Evolutionary conservation across 768 basidiomycete genomes (phyloP).

Genomic region (Suillus luteus): DNA sequence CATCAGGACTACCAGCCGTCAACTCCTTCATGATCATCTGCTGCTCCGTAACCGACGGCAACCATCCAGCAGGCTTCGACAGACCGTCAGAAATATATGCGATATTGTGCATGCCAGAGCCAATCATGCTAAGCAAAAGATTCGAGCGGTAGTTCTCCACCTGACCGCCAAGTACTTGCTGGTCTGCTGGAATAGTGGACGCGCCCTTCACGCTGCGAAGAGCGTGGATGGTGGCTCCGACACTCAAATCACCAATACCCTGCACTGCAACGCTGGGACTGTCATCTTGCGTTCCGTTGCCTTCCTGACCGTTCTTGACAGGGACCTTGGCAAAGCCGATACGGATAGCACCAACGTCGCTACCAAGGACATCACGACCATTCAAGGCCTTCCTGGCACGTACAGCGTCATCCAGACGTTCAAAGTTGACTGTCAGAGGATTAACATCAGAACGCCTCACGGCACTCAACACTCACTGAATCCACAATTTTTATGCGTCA

Average conservation of each 20-base stretch:
- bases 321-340: constrained; percentile 98
- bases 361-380: constrained; percentile 92
- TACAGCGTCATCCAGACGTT: constrained; percentile 95
- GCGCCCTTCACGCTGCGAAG: constrained; percentile 90
- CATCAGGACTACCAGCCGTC: constrained; percentile 71
- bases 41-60: constrained; percentile 83
- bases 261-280: constrained; percentile 67
- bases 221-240: constrained; percentile 87
- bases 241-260: constrained; percentile 82
- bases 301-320: constrained; percentile 80
- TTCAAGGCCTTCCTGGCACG: constrained; percentile 94
- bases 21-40: constrained; percentile 98
- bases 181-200: constrained; percentile 86
- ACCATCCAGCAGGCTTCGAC: constrained; percentile 65
- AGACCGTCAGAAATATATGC: constrained; percentile 56
- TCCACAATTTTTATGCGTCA: constrained; percentile 97
- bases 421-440: constrained; percentile 81
- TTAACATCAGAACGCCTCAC: constrained; percentile 15
- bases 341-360: constrained; percentile 94
- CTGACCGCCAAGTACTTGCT: constrained; percentile 87
- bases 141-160: constrained; percentile 96
- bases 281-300: constrained; percentile 60
- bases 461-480: constrained; percentile 57
- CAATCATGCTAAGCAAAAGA: constrained; percentile 86
- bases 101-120: constrained; percentile 66